Conservation (phyloP, 495 filamentous ascomycete genomes). For the Achaetomiella virescens region DNA sequence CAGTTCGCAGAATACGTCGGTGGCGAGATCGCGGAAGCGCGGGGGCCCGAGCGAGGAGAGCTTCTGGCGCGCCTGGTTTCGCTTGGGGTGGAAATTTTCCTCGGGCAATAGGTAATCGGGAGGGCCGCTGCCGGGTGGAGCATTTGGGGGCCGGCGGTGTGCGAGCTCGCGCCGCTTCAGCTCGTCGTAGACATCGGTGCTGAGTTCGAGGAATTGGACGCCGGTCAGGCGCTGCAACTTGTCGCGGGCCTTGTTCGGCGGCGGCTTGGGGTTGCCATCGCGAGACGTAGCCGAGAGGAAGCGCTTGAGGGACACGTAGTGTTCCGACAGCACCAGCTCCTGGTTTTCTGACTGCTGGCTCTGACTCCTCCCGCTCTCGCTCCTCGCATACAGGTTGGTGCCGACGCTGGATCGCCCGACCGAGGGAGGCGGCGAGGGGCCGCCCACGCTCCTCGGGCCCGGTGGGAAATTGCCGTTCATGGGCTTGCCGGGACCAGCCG, state of each 20-base stretch:
- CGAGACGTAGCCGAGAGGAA: slow-evolving; percentile 65
- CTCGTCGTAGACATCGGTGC: slow-evolving; percentile 96
- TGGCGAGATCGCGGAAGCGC: slow-evolving; percentile 84
- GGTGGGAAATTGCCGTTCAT: slow-evolving; percentile 52
- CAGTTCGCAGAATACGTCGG: slow-evolving; percentile 91
- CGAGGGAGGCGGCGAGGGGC: slow-evolving; percentile 79
- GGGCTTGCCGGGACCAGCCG: slow-evolving; percentile 53
- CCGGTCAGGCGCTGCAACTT: slow-evolving; percentile 83
- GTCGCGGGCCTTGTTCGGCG: slow-evolving; percentile 82
- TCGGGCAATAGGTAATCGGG: slow-evolving; percentile 75
- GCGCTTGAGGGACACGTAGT: slow-evolving; percentile 72
- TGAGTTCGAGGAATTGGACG: slow-evolving; percentile 93
- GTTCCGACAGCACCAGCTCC: slow-evolving; percentile 57
- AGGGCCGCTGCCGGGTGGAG: slow-evolving; percentile 44
- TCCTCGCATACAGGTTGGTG: slow-evolving; percentile 58
- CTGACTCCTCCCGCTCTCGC: slow-evolving; percentile 51
- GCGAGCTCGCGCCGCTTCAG: slow-evolving; percentile 72
- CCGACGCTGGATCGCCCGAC: slow-evolving; percentile 71
- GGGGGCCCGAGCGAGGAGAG: slow-evolving; percentile 78
- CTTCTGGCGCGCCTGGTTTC: slow-evolving; percentile 92
- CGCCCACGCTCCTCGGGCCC: slow-evolving; percentile 46
- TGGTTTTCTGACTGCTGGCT: slow-evolving; percentile 43
- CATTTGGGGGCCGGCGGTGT: slow-evolving; percentile 46
- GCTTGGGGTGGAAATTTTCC: slow-evolving; percentile 86
- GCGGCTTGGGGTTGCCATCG: slow-evolving; percentile 66